Base-by-base conservation (phyloP, 805 yeast species). In the Candida orba region DNA sequence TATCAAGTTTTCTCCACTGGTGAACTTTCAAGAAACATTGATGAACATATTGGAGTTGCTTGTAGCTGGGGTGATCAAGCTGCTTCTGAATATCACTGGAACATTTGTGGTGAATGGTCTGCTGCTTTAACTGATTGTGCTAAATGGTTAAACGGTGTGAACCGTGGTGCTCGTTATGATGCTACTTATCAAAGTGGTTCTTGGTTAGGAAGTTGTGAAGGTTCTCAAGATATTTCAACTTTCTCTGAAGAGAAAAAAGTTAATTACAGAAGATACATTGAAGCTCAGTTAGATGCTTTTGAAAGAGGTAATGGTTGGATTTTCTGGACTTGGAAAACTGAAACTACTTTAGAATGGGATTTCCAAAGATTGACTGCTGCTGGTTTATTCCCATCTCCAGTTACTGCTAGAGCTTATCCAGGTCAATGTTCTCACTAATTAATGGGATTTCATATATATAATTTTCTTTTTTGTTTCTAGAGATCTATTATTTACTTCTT, bases 81-180 rank as follows among this genome's bases (percentile, higher is more conserved):
- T 34, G 45, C 57, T 12, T 45, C 54, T 36, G 88, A 84, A 60
- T 63, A 69, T 54, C 87, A 84, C 62, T 84, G 91, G 86, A 74
- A 75, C 42, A 71, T 89, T 29, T 74, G 78, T 37, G 97, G 96
- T 48, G 96, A 89, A 68, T 90, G 91, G 86, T 71, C 86, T 22
- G 95, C 89, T 12, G 97, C 97, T 1, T 72, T 90, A 51, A 89
- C 96, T 4, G 96, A 90, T 66, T 90, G 97, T 69, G 77, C 93
- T 7, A 72, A 72, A 46, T 84, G 95, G 95, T 67, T 90, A 39
- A 90, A 90, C 57, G 96, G 97, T 58, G 90, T 84, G 18, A 81
- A 80, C 43, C 68, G 79, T 47, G 95, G 95, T 47, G 80, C 95
- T 29, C 77, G 96, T 58, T 88, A 75, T 64, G 89, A 85, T 44